phyloP scores from a whole-genome alignment of 2,329 filamentous ascomycete genomes.

The Botryotinia calthae region DNA sequence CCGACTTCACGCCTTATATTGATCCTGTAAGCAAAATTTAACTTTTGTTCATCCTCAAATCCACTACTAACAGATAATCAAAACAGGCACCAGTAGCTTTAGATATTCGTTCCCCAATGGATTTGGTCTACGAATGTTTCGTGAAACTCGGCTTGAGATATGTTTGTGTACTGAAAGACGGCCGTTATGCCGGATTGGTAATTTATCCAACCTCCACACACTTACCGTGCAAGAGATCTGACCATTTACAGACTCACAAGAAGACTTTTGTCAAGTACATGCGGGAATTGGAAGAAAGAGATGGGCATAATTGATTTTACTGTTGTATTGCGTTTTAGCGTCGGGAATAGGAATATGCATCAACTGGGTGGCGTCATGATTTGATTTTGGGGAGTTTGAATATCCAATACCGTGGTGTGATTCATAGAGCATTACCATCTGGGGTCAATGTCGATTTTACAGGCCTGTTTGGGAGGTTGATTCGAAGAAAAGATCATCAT shows the following conservation, averaged over 20 bases:
- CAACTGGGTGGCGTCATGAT: conserved; percentile 20
- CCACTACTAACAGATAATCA: conserved; percentile 8
- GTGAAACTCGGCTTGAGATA: conserved; percentile 90
- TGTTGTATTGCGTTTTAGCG: conserved; percentile 13
- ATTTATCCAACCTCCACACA: neutral
- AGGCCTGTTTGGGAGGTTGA: neutral
- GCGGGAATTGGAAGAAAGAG: conserved; percentile 70
- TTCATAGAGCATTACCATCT: conserved; percentile 21
- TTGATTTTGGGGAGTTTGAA: conserved; percentile 20
- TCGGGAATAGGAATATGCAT: conserved; percentile 11
- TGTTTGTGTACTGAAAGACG: conserved; percentile 83
- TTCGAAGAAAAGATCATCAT: conserved; percentile 7
- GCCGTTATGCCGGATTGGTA: conserved; percentile 85
- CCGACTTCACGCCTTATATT: conserved; percentile 87
- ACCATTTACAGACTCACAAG: conserved; percentile 68
- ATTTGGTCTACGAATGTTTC: conserved; percentile 95
- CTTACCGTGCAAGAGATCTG: conserved; percentile 21
- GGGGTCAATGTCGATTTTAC: neutral
- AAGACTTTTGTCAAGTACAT: conserved; percentile 96
- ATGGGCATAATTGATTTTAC: conserved; percentile 26
- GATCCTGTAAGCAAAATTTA: conserved; percentile 63
- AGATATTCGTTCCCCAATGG: conserved; percentile 87
- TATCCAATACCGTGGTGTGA: conserved; percentile 21
- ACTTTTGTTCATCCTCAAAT: conserved; percentile 5
- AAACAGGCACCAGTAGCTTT: conserved; percentile 74